Conservation (phyloP, 2,329 filamentous ascomycete species). For the Shiraia bambusicola region DNA sequence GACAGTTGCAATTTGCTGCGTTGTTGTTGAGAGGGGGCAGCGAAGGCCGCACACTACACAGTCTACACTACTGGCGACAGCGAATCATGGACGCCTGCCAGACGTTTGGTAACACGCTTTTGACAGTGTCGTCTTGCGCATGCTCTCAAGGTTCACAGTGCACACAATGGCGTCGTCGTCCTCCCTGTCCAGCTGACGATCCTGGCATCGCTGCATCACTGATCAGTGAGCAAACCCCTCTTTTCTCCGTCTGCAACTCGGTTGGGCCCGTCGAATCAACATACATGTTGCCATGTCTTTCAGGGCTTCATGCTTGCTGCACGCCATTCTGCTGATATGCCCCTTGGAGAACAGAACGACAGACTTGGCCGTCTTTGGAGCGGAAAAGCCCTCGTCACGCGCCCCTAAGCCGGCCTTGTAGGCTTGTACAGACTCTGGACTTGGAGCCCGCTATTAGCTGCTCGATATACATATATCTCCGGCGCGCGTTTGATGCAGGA, state of each 20-base stretch:
- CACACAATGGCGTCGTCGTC: conserved; percentile 22
- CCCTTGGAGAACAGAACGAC: conserved; percentile 18
- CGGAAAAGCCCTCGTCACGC: conserved; percentile 34
- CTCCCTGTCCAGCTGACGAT: conserved; percentile 23
- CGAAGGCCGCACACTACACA: conserved; percentile 30
- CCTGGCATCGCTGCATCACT: conserved; percentile 19
- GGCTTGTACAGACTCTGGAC: conserved; percentile 26
- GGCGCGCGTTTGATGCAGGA: conserved; percentile 22
- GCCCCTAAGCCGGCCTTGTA: conserved; percentile 25
- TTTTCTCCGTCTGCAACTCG: conserved; percentile 29
- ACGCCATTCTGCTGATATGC: conserved; percentile 36
- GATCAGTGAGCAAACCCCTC: conserved; percentile 27
- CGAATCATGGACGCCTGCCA: conserved; percentile 35
- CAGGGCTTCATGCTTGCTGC: conserved; percentile 35
- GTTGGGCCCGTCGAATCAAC: conserved; percentile 25
- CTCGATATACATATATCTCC: conserved; percentile 19
- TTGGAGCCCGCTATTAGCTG: conserved; percentile 17
- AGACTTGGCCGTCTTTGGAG: conserved; percentile 19
- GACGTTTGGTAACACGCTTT: conserved; percentile 32
- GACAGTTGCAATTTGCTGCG: conserved; percentile 44
- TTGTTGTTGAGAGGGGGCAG: conserved; percentile 35
- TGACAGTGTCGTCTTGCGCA: conserved; percentile 21
- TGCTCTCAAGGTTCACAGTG: too few species aligned
- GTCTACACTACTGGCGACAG: conserved; percentile 30
- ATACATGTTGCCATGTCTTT: conserved; percentile 24